Evolutionary conservation across 2,329 filamentous ascomycete species (phyloP), one percentile per base, ranked within the genome.

Genomic region (Colletotrichum sp.): DNA sequence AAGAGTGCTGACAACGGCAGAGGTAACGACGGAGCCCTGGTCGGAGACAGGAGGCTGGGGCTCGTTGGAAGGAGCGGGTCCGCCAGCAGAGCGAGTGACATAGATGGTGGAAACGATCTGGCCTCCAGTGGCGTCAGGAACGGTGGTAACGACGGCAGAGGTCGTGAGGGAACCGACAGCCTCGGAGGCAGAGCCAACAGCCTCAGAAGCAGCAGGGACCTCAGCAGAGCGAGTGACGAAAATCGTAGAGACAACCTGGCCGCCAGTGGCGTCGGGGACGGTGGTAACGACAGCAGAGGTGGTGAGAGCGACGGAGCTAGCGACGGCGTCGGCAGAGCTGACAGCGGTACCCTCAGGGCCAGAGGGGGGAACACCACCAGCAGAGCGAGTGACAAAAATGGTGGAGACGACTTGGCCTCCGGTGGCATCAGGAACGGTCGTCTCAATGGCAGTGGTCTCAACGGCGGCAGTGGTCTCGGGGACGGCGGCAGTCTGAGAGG

Each of bases 21-120:
- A 69, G 24, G 52, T 69, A 21, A n/a, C 48, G 18, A 68, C 30
- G 6, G 55, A 69, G 24, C 32, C 21, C 43, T 52, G 43, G 43
- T 52, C 43, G 6, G 43, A 52, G 43, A 52, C 43, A 2, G 43
- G 43, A 52, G 43, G 43, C n/a, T 52, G 43, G 6, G 43, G 43
- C 43, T 52, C 43, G 13, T 57, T n/a, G 18, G 58, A 64, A 64
- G 60, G 52, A 12, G 52, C 52, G 13, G 52, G 16, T 21, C 18
- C 30, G 13, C 26, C 67, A 18, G 67, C 67, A 32, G 67, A 38
- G 26, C 34, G n/a, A 30, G 73, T 75, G 69, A 75, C 26, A 28
- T 65, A 72, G 69, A 75, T 75, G 28, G 71, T 71, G 12, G 73
- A 75, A 9, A 72, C 72, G 34, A 75, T 34, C 9, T 60, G 24